Conservation (phyloP, 306 rosid genomes). For the Datisca glomerata region DNA sequence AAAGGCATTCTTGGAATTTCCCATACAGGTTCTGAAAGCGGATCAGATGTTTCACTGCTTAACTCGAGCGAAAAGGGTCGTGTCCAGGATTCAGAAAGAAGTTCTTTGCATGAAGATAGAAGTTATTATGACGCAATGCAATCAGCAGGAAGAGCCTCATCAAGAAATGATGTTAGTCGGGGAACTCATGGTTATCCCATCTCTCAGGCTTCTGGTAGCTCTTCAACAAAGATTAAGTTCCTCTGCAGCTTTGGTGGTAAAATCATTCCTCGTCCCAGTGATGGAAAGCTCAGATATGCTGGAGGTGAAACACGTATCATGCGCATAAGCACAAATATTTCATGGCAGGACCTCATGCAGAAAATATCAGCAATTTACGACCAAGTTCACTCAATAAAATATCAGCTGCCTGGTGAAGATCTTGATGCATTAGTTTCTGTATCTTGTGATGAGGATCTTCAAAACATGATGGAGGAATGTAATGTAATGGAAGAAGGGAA, state of each 20-base stretch:
- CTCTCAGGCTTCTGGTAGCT: conserved; percentile 37
- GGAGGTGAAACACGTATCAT: conserved; percentile 87
- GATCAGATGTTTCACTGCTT: conserved; percentile 35
- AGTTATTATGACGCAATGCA: conserved; percentile 36
- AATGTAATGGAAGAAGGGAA: conserved; percentile 39
- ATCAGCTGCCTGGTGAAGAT: conserved; percentile 95
- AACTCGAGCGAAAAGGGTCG: conserved; percentile 35
- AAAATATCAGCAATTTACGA: conserved; percentile 37
- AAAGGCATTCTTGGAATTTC: conserved; percentile 38
- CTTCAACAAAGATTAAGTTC: conserved; percentile 47
- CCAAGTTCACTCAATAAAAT: conserved; percentile 45
- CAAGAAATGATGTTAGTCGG: conserved; percentile 40
- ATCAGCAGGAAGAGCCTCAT: conserved; percentile 40
- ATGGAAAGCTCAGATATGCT: conserved; percentile 77
- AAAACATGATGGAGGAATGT: conserved; percentile 90
- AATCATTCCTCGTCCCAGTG: conserved; percentile 73
- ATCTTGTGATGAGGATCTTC: conserved; percentile 73
- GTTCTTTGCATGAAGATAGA: conserved; percentile 37
- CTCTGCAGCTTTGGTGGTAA: conserved; percentile 81
- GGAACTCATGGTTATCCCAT: conserved; percentile 34
- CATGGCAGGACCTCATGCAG: conserved; percentile 64
- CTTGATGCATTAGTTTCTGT: conserved; percentile 89
- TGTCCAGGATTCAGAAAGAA: conserved; percentile 44
- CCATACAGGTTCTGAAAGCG: conserved; percentile 55
- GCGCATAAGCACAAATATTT: conserved; percentile 47